These are phyloP conservation scores for Zanthoxylum bungeanum DNA, from an alignment of 345 rosid genomes.

Conservation along the genomic window DNA sequence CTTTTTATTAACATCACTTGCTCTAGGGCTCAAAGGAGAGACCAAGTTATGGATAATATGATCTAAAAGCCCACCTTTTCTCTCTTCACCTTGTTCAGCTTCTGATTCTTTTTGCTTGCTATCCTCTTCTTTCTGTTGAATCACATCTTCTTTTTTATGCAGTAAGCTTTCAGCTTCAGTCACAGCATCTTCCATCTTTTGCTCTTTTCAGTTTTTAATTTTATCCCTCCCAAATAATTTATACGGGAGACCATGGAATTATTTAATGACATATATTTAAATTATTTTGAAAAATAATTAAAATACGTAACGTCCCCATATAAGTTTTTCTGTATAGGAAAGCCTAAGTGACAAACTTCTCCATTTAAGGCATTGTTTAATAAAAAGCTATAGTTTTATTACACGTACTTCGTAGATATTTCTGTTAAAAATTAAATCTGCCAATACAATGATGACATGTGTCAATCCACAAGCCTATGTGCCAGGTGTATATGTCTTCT, in stretches of 20 bases:
- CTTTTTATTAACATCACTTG: slow-evolving; percentile 3
- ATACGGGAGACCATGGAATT: too few relatives aligned
- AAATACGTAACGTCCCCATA: too few relatives aligned
- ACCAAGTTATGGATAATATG: slow-evolving; percentile 29
- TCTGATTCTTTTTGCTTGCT: neutral
- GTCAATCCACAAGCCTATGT: too few relatives aligned
- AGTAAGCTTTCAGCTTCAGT: slow-evolving; percentile 35
- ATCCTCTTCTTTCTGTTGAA: slow-evolving; percentile 10
- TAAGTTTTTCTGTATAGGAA: too few relatives aligned
- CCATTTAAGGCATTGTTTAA: neutral
- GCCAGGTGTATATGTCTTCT: too few relatives aligned
- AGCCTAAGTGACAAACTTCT: slow-evolving; percentile 9
- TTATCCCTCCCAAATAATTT: neutral
- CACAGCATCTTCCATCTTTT: slow-evolving; percentile 45
- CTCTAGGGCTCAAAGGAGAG: slow-evolving; percentile 32
- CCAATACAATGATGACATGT: neutral
- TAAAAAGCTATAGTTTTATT: neutral
- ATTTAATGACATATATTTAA: too few relatives aligned
- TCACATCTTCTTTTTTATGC: neutral
- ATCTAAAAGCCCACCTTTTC: slow-evolving; percentile 29
- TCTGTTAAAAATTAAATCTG: neutral
- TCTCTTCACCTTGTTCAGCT: slow-evolving; percentile 9
- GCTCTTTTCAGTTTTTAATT: neutral
- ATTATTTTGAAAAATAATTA: too few relatives aligned
- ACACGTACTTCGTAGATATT: slow-evolving; percentile 28